A percentile compares a stretch with the other conserved stretches of the same genome.
phyloP scores from a whole-genome alignment of 139 green algal genomes.

The Desmodesmus armatus region DNA sequence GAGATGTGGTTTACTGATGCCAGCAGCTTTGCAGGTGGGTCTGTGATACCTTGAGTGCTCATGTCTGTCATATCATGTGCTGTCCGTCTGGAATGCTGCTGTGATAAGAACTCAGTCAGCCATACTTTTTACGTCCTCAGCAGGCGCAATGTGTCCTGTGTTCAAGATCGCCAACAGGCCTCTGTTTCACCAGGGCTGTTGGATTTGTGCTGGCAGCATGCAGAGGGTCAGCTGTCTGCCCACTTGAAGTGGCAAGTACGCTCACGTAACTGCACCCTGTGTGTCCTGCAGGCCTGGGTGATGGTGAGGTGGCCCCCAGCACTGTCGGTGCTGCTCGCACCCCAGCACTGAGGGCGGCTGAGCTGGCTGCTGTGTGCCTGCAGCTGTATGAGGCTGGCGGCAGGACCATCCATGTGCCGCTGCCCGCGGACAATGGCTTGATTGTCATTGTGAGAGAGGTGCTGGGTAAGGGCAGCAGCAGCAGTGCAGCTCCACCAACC shows the following conservation, averaged over 20 bases:
- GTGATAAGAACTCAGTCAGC: too few relatives aligned
- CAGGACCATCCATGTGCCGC: slow-evolving; percentile 67
- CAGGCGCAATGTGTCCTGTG: too few relatives aligned
- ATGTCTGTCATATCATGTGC: too few relatives aligned
- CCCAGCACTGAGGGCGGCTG: slow-evolving; percentile 32
- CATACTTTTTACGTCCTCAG: too few relatives aligned
- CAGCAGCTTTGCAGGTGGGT: slow-evolving; percentile 38
- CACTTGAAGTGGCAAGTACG: too few relatives aligned
- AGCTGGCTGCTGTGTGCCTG: slow-evolving; percentile 47
- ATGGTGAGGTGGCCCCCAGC: background rate
- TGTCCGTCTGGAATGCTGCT: too few relatives aligned
- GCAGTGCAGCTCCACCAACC: background rate
- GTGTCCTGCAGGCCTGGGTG: slow-evolving; percentile 25
- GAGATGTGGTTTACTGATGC: slow-evolving; percentile 63
- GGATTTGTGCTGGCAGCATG: too few relatives aligned
- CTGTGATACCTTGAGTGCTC: background rate
- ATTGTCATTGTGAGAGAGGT: slow-evolving; percentile 60
- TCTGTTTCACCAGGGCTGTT: too few relatives aligned
- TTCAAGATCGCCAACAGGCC: too few relatives aligned
- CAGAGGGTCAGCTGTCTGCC: too few relatives aligned
- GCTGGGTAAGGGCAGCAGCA: slow-evolving; percentile 22
- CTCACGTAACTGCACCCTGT: too few relatives aligned
- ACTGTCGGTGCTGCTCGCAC: background rate
- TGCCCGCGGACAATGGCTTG: slow-evolving; percentile 66
- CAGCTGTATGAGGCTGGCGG: slow-evolving; percentile 48